A percentile compares a stretch with the other conserved stretches of the same genome.
Evolutionary conservation across 2,329 filamentous ascomycete species (phyloP).

Genomic region (Colletotrichum orbiculare): DNA sequence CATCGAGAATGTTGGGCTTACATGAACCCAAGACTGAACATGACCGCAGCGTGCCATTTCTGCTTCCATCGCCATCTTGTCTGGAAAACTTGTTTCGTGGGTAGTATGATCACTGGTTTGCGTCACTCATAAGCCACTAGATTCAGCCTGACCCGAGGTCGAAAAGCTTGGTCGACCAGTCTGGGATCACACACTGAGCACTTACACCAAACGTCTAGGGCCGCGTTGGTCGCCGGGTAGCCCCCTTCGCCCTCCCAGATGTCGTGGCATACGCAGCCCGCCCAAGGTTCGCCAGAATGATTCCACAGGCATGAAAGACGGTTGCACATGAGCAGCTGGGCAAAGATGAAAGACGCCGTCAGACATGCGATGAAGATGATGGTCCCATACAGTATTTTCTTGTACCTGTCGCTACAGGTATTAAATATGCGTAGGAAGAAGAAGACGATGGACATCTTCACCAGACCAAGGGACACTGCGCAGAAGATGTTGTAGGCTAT

Average conservation of each 20-base stretch:
- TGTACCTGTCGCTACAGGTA: neutral
- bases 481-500: constrained; percentile 12
- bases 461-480: neutral
- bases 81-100: neutral
- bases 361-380: constrained; percentile 1
- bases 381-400: neutral
- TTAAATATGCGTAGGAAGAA: constrained; percentile 10
- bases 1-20: neutral
- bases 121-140: neutral
- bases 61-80: constrained; percentile 4
- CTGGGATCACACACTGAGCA: neutral
- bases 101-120: neutral
- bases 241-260: constrained; percentile 1
- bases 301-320: neutral
- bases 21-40: neutral
- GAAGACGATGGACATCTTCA: constrained; percentile 1
- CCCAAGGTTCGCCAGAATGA: neutral
- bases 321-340: neutral
- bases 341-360: neutral
- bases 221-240: neutral
- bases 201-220: constrained; percentile 5
- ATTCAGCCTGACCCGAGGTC: neutral
- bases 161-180: too few relatives aligned
- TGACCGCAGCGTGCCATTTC: constrained; percentile 3
- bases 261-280: neutral